A percentile compares a stretch with the other conserved stretches of the same genome.
phyloP scores from a whole-genome alignment of 768 basidiomycete genomes.

The Panellus pusillus region DNA sequence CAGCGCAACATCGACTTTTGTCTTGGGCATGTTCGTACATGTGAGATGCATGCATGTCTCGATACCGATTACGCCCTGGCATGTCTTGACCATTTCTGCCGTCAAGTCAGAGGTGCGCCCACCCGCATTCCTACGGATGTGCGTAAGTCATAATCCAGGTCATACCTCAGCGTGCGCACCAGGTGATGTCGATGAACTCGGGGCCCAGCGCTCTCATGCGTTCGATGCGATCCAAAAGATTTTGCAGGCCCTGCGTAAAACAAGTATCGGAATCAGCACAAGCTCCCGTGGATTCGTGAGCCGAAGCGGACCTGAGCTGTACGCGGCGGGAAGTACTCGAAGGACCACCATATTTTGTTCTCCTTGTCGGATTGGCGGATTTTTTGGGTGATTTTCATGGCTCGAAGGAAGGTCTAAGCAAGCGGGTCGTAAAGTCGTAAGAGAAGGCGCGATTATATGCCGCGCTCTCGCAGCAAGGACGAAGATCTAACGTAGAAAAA shows the following conservation, averaged over 20 bases:
- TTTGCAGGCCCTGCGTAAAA: conserved; percentile 76
- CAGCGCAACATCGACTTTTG: conserved; percentile 91
- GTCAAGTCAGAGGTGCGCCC: conserved; percentile 94
- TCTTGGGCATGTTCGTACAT: conserved; percentile 97
- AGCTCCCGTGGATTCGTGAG: background rate
- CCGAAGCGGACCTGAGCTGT: conserved; percentile 76
- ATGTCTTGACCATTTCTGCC: conserved; percentile 91
- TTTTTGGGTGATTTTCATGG: conserved; percentile 95
- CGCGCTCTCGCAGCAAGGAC: background rate
- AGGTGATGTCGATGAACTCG: conserved; percentile 98
- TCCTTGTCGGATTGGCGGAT: conserved; percentile 83
- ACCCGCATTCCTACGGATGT: conserved; percentile 80
- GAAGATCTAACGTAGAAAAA: background rate
- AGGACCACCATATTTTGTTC: conserved; percentile 94
- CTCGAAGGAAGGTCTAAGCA: background rate
- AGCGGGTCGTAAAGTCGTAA: conserved; percentile 14
- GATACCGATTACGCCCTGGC: conserved; percentile 88
- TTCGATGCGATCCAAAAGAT: conserved; percentile 96
- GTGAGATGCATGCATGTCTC: conserved; percentile 99
- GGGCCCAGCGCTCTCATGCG: conserved; percentile 95
- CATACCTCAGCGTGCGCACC: conserved; percentile 42
- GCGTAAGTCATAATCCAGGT: background rate
- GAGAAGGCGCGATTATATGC: conserved; percentile 22
- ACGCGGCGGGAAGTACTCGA: conserved; percentile 96
- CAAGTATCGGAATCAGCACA: conserved; percentile 1